Percentiles rank a stretch among this genome's conserved stretches.
Conservation (phyloP, 768 basidiomycete species). For the Phaeotremella fagi region DNA sequence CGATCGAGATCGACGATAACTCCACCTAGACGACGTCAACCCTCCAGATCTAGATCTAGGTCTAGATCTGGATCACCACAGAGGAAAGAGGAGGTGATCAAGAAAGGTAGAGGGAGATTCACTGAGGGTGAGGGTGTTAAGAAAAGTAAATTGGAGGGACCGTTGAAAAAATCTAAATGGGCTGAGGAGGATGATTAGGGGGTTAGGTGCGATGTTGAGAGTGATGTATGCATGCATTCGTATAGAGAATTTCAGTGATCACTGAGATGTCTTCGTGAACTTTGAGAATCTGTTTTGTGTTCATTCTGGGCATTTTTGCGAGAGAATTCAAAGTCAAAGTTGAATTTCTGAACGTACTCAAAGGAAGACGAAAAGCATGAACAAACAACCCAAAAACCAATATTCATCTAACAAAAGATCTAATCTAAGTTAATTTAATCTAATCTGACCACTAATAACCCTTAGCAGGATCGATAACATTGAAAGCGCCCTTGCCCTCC, state of each 20-base stretch:
- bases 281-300: too few relatives aligned
- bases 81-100: constrained; percentile 10
- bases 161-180: constrained; percentile 18
- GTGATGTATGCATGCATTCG: too few relatives aligned
- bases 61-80: neutral
- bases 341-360: too few relatives aligned
- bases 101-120: constrained; percentile 17
- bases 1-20: constrained; percentile 11
- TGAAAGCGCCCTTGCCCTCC: constrained; percentile 31
- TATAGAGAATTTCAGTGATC: too few relatives aligned
- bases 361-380: too few relatives aligned
- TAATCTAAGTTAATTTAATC: too few relatives aligned
- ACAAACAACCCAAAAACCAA: too few relatives aligned
- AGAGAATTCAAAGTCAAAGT: too few relatives aligned
- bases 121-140: constrained; percentile 14
- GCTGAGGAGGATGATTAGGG: constrained; percentile 9
- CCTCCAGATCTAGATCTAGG: neutral
- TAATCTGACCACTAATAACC: constrained; percentile 46
- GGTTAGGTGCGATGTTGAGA: too few relatives aligned
- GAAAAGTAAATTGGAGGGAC: constrained; percentile 31
- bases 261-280: too few relatives aligned
- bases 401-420: too few relatives aligned
- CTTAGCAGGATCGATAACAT: constrained; percentile 39
- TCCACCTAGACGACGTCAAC: constrained; percentile 11
- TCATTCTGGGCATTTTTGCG: too few relatives aligned